These are phyloP conservation scores for Candolleomyces aberdarensis DNA, from an alignment of 768 basidiomycete species.

Conservation along the genomic window DNA sequence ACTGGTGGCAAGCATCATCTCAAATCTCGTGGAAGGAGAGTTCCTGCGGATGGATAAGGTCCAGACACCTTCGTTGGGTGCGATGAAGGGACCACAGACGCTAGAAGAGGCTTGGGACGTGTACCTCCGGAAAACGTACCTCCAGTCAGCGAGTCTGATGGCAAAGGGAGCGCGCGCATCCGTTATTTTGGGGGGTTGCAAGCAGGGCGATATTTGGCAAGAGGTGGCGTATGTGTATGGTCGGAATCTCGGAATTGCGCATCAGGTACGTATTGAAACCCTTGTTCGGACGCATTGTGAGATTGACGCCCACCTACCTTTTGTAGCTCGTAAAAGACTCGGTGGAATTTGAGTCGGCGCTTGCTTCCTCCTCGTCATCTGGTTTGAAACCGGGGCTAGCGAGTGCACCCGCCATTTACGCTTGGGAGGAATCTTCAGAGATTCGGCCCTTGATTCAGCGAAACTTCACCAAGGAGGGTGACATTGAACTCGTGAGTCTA, in stretches of 20 bases:
- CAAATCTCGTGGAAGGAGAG: slow-evolving; percentile 96
- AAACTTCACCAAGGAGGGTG: slow-evolving; percentile 73
- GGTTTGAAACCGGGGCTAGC: slow-evolving; percentile 39
- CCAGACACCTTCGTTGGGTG: slow-evolving; percentile 35
- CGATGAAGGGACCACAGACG: slow-evolving; percentile 26
- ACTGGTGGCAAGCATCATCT: slow-evolving; percentile 85
- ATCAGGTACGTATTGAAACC: slow-evolving; percentile 31
- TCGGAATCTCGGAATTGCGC: slow-evolving; percentile 85
- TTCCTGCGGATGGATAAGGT: slow-evolving; percentile 72
- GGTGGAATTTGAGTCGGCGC: slow-evolving; percentile 55
- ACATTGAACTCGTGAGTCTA: slow-evolving; percentile 68
- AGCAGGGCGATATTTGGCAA: slow-evolving; percentile 77
- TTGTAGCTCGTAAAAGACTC: slow-evolving; percentile 81
- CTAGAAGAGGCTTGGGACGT: slow-evolving; percentile 58
- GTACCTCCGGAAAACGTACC: slow-evolving; percentile 67
- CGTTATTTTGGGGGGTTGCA: slow-evolving; percentile 82
- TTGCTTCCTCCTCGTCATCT: slow-evolving; percentile 22
- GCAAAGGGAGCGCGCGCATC: slow-evolving; percentile 84
- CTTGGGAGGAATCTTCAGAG: slow-evolving; percentile 79
- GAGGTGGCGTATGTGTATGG: slow-evolving; percentile 92
- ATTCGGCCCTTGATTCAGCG: slow-evolving; percentile 76
- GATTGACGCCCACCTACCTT: slow-evolving; percentile 2
- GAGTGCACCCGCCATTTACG: slow-evolving; percentile 82
- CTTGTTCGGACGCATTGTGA: not conserved
- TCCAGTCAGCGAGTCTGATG: slow-evolving; percentile 90